Conservation (phyloP, 225 moss, liverwort and hornwort species). For the Neckera pumila region DNA sequence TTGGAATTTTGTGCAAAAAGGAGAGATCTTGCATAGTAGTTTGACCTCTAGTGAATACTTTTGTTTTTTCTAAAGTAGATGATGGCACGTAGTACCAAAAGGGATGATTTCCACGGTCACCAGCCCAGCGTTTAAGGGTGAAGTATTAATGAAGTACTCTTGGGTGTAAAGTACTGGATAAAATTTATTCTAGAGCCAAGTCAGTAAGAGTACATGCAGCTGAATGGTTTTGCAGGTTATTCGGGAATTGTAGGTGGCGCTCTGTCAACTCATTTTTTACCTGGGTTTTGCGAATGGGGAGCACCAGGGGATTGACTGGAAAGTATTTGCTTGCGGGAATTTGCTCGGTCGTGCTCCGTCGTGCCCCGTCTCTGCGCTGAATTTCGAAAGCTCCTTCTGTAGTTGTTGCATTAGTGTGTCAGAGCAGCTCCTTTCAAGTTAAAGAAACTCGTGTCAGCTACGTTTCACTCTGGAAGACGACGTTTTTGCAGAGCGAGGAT, state of each 20-base stretch:
- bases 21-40: no score
- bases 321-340: no score
- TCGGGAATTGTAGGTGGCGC: neutral
- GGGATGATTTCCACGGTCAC: no score
- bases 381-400: neutral
- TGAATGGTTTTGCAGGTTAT: neutral
- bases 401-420: neutral
- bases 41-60: no score
- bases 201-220: no score
- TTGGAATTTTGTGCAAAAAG: no score
- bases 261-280: neutral
- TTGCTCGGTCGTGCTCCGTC: neutral
- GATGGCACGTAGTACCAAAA: no score
- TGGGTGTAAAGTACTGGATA: neutral
- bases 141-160: neutral
- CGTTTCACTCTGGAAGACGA: neutral
- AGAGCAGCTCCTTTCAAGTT: neutral
- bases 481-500: neutral
- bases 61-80: no score
- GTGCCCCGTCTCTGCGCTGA: neutral
- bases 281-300: neutral
- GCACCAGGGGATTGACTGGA: no score
- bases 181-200: neutral
- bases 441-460: neutral
- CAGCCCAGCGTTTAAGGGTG: no score